A percentile compares a stretch with the other conserved stretches of the same genome.
Evolutionary conservation across 2,329 filamentous ascomycete genomes (phyloP).

Genomic region (Pleoardoris graminearum): DNA sequence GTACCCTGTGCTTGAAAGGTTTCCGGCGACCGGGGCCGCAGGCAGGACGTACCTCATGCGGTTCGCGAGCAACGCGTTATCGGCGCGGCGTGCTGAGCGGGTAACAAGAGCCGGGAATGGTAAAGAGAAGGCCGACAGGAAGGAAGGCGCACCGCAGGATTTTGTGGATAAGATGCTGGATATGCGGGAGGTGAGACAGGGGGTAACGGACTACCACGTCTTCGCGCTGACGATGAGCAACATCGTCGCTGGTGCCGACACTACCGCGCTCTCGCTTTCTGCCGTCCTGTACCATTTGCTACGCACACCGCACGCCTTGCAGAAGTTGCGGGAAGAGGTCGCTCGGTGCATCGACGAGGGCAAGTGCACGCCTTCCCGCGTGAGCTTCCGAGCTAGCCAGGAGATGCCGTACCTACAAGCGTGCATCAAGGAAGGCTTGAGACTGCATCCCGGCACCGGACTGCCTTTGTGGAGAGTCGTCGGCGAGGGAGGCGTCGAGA

Average conservation of each 20-base stretch:
- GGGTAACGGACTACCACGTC: slow-evolving; percentile 14
- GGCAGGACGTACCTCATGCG: slow-evolving; percentile 3
- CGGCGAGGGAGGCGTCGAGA: slow-evolving; percentile 18
- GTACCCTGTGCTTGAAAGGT: not conserved
- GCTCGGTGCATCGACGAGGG: slow-evolving; percentile 3
- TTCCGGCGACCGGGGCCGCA: not conserved
- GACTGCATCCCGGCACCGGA: slow-evolving; percentile 30
- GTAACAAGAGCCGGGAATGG: not conserved
- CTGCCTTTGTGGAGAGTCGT: slow-evolving; percentile 28
- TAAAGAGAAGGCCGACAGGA: not conserved
- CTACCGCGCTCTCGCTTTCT: slow-evolving; percentile 44
- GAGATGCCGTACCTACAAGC: slow-evolving; percentile 38
- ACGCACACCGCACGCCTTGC: slow-evolving; percentile 16
- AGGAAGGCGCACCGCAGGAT: not conserved
- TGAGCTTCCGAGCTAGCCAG: slow-evolving; percentile 26
- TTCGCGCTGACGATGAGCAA: slow-evolving; percentile 33
- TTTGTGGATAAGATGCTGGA: slow-evolving; percentile 27
- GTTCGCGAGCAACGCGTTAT: not conserved
- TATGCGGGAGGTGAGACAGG: slow-evolving; percentile 5
- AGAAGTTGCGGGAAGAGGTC: slow-evolving; percentile 21
- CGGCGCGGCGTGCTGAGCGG: not conserved
- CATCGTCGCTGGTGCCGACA: slow-evolving; percentile 49
- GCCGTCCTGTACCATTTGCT: slow-evolving; percentile 20
- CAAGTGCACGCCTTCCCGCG: slow-evolving; percentile 3
- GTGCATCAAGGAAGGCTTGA: slow-evolving; percentile 31